These are phyloP conservation scores for Alternaria triticimaculans DNA, from an alignment of 2,329 filamentous ascomycete genomes.

Conservation along the genomic window DNA sequence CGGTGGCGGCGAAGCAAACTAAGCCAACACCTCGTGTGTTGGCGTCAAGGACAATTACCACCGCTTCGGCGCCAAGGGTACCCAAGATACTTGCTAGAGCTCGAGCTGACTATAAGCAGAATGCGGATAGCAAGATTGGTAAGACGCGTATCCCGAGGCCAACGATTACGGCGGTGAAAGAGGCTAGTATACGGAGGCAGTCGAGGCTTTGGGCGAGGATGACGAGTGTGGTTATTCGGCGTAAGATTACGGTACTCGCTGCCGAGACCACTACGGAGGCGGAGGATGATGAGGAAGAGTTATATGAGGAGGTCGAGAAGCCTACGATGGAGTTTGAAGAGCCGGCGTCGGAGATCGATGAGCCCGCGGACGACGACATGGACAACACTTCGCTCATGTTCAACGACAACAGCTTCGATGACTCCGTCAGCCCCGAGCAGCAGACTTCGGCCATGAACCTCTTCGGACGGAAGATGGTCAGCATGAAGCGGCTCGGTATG, in stretches of 20 bases:
- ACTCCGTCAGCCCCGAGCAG: background rate
- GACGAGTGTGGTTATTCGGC: background rate
- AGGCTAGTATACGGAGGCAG: background rate
- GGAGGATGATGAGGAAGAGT: background rate
- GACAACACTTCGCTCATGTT: conserved; percentile 9
- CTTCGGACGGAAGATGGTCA: background rate
- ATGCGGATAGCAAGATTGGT: background rate
- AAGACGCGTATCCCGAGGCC: background rate
- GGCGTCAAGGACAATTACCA: background rate
- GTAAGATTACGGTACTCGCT: background rate
- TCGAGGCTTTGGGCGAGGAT: background rate
- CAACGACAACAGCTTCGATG: conserved; percentile 14
- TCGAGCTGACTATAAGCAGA: background rate
- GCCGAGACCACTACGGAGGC: background rate
- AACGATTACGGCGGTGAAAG: background rate
- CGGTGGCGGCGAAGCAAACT: background rate
- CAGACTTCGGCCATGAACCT: background rate
- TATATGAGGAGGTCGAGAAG: background rate
- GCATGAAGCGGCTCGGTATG: background rate
- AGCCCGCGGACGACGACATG: background rate
- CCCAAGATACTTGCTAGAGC: background rate
- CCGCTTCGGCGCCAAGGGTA: background rate
- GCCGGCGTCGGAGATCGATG: background rate
- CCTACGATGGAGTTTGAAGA: background rate
- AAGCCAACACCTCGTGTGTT: background rate